A percentile compares a stretch with the other conserved stretches of the same genome.
These are phyloP conservation scores for Kodamaea lidongshanica DNA, from an alignment of 805 yeast species.

Conservation along the genomic window DNA sequence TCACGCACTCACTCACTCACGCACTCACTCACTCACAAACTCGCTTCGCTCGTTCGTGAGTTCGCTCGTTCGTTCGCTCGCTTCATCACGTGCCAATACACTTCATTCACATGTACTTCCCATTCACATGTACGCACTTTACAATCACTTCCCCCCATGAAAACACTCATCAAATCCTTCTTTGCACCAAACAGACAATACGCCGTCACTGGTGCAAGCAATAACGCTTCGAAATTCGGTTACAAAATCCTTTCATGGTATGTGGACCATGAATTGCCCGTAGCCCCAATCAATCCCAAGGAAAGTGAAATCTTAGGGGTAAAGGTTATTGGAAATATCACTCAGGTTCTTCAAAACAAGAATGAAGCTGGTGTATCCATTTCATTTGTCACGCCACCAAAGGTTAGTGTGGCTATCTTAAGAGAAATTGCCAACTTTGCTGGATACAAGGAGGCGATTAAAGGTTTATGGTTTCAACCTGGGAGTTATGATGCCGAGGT, in stretches of 20 bases:
- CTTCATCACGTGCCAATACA: too few relatives aligned
- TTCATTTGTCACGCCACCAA: conserved; percentile 74
- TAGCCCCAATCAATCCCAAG: conserved; percentile 60
- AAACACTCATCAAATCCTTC: conserved; percentile 35
- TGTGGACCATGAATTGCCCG: conserved; percentile 47
- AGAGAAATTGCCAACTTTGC: conserved; percentile 34
- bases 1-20: too few relatives aligned
- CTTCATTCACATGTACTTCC: too few relatives aligned
- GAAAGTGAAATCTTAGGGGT: conserved; percentile 42
- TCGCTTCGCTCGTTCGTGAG: too few relatives aligned
- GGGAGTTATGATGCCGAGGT: conserved; percentile 60
- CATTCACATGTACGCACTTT: too few relatives aligned
- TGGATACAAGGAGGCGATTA: conserved; percentile 34
- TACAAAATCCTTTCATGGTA: conserved; percentile 69
- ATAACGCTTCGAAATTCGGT: conserved; percentile 61
- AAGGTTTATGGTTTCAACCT: conserved; percentile 78
- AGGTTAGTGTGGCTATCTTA: conserved; percentile 38
- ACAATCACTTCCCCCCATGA: too few relatives aligned
- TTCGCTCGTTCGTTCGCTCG: too few relatives aligned
- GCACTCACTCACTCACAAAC: too few relatives aligned
- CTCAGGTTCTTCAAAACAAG: conserved; percentile 18
- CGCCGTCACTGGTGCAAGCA: conserved; percentile 69
- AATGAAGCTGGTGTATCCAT: conserved; percentile 45
- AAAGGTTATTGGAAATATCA: conserved; percentile 29
- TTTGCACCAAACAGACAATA: conserved; percentile 49